Percentiles rank a stretch among this genome's conserved stretches.
Evolutionary conservation across 2,329 filamentous ascomycete species (phyloP).

Genomic region (Helminthosporium solani): DNA sequence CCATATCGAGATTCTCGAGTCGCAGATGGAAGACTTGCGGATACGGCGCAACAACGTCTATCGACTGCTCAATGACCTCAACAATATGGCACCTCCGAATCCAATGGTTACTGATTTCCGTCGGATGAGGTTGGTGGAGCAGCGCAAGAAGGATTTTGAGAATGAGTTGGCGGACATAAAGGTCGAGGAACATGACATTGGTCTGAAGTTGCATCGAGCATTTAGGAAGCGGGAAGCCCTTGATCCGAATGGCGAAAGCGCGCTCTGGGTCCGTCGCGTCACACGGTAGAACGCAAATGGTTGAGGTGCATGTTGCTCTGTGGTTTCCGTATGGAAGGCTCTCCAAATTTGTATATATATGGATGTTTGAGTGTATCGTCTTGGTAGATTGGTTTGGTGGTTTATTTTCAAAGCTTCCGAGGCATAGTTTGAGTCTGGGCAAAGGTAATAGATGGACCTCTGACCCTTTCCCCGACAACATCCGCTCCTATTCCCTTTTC

Average conservation of each 20-base stretch:
- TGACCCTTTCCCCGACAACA: neutral
- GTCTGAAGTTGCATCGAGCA: slow-evolving; percentile 43
- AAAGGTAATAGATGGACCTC: neutral
- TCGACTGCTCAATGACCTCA: slow-evolving; percentile 38
- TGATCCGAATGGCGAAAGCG: slow-evolving; percentile 36
- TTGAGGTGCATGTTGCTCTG: neutral
- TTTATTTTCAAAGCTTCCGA: neutral
- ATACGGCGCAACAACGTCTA: slow-evolving; percentile 42
- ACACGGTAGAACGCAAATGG: slow-evolving; percentile 21
- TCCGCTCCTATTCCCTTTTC: neutral
- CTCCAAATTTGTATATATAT: neutral
- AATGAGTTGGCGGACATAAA: slow-evolving; percentile 42
- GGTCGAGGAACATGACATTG: slow-evolving; percentile 43
- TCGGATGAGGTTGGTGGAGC: slow-evolving; percentile 35
- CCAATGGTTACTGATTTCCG: slow-evolving; percentile 42
- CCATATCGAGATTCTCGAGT: slow-evolving; percentile 40
- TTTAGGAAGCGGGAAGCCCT: slow-evolving; percentile 42
- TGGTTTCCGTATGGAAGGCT: neutral
- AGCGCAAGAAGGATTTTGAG: slow-evolving; percentile 38
- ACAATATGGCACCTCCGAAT: slow-evolving; percentile 38
- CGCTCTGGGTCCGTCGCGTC: slow-evolving; percentile 44
- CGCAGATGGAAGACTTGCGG: slow-evolving; percentile 42
- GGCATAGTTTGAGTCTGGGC: neutral
- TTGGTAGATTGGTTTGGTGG: neutral
- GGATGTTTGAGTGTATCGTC: neutral